Conservation (phyloP, 208 protist species). For the Leptomonas pyrrhocoris region DNA sequence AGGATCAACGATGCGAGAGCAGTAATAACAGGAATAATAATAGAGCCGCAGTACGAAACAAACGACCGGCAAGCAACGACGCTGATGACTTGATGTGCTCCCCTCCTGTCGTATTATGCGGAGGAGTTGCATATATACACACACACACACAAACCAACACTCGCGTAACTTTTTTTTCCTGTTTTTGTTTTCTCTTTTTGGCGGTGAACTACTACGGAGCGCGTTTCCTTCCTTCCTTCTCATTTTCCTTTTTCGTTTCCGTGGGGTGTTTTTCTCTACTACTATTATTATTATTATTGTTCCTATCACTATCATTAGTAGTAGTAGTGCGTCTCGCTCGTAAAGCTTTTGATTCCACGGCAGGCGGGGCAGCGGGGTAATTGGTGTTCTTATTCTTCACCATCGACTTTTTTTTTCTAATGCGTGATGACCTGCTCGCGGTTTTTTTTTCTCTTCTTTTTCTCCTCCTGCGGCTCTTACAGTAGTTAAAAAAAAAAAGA, state of each 20-base stretch:
- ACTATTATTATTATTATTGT: not conserved
- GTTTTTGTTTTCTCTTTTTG: not conserved
- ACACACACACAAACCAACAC: no score
- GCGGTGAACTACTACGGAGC: no score
- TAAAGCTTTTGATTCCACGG: no score
- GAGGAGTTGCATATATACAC: no score
- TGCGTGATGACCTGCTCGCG: not conserved
- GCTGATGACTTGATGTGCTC: no score
- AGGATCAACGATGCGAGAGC: not conserved
- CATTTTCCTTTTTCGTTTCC: constrained; percentile 4
- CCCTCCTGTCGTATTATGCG: no score
- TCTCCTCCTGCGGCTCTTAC: not conserved
- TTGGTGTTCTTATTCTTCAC: not conserved
- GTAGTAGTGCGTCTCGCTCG: no score
- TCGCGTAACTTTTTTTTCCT: not conserved
- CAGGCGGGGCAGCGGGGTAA: no score
- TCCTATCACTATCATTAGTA: not conserved
- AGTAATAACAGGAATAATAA: no score
- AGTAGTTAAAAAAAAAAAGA: not conserved
- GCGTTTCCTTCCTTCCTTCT: constrained; percentile 2
- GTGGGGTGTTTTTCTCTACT: not conserved
- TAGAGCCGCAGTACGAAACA: not conserved
- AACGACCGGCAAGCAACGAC: not conserved
- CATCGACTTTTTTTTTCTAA: not conserved
- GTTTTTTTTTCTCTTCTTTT: not conserved